Evolutionary conservation across 2,329 filamentous ascomycete genomes (phyloP).

Genomic region (Aureobasidium sp.): DNA sequence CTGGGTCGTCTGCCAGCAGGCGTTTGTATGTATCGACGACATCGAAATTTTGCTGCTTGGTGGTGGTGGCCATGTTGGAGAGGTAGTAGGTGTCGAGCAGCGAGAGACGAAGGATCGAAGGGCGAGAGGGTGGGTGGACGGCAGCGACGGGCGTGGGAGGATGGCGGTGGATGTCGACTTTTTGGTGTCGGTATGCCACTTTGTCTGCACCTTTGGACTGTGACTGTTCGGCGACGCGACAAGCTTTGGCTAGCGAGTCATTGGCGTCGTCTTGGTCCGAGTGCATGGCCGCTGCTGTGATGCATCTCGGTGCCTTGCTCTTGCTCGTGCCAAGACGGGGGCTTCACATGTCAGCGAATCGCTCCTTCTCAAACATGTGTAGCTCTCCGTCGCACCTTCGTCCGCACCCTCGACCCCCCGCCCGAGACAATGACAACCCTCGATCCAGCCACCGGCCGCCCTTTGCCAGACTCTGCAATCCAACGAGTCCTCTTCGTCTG

Average conservation of each 20-base stretch:
- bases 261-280: background rate
- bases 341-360: background rate
- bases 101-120: background rate
- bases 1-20: conserved; percentile 62
- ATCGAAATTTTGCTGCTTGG: conserved; percentile 31
- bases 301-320: background rate
- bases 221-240: conserved; percentile 1
- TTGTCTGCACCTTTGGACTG: background rate
- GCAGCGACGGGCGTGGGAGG: background rate
- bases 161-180: background rate
- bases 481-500: conserved; percentile 77
- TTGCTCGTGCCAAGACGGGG: background rate
- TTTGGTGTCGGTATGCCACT: background rate
- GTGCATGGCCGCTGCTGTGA: background rate
- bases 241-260: conserved; percentile 11
- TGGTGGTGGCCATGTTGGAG: background rate
- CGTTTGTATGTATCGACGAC: conserved; percentile 60
- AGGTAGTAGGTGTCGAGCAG: conserved; percentile 14
- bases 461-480: conserved; percentile 68
- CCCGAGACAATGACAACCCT: conserved; percentile 50
- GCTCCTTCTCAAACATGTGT: background rate
- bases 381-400: background rate
- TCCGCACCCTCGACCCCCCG: background rate
- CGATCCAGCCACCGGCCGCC: conserved; percentile 63
- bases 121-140: background rate